Evolutionary conservation across 805 yeast genomes (phyloP), one percentile per base, ranked within the genome.

Genomic region (Saturnispora halmiae): DNA sequence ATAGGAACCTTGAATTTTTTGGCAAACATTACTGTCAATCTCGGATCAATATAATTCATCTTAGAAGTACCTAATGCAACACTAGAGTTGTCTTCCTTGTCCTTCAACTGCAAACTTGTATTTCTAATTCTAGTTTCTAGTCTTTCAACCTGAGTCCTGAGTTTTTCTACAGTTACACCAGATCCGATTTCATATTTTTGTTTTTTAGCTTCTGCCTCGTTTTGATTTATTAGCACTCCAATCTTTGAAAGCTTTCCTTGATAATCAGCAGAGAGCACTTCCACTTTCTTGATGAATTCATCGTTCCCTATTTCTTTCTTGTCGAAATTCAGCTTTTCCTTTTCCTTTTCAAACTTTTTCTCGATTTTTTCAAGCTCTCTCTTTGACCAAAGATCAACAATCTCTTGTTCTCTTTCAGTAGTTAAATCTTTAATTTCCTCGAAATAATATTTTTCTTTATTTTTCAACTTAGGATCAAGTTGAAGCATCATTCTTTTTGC

Each of bases 41-140:
- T 71, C 20, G 97, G 97, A 60, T 90, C 97, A 45, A 90, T 90
- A 67, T 90, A 90, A 61, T 90, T 90, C 70, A 84, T 77, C 66
- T 90, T 90, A 20, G 95, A 84, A 0, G 97, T 90, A 35, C 95
- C 87, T 49, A 90, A 66, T 0, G 96, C 88, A 21, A 90, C 96
- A 49, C 84, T 84, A 0, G 95, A 84, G 58, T 88, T 88, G 56
- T 87, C 96, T 58, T 90, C 95, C 60, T 84, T 87, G 58, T 88
- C 96, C 59, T 86, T 81, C 57, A 86, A 69, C 57, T 83, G 94
- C 46, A 86, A 66, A 8, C 74, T 64, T 2, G 84, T 78, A 45
- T 75, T 81, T 38, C 68, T 58, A 33, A 86, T 81, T 50, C 96
- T 70, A 43, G 73, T 73, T 38, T 83, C 90, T 6, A 84, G 57